Conservation (phyloP, 495 filamentous ascomycete species). For the Xylaria telfairii region DNA sequence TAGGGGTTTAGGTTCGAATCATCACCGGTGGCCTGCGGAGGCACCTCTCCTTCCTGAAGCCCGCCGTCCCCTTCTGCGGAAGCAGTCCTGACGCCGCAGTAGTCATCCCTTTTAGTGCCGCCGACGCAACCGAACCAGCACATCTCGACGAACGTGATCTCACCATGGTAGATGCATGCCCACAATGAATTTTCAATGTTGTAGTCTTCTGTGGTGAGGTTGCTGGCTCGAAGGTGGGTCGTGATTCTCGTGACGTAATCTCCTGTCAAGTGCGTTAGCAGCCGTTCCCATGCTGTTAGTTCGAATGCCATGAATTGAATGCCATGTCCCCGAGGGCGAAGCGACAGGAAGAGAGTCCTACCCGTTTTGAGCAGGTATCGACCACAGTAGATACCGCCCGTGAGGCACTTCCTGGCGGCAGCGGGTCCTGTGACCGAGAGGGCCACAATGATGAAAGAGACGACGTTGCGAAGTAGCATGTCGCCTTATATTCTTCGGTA, state of each 20-base stretch:
- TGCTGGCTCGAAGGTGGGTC: neutral
- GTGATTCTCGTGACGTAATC: neutral
- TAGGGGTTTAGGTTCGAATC: too few species aligned
- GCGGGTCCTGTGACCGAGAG: neutral
- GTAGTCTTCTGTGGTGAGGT: neutral
- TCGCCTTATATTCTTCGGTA: too few species aligned
- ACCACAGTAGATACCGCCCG: slow-evolving; percentile 1
- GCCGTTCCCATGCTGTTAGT: neutral
- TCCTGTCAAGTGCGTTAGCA: neutral
- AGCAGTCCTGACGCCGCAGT: neutral
- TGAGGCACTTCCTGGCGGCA: neutral
- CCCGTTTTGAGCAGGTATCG: neutral
- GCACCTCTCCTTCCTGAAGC: too few species aligned
- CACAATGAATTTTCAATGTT: neutral
- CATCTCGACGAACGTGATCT: neutral
- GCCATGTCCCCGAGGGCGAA: neutral
- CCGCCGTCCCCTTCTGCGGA: neutral
- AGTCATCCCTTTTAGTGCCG: neutral
- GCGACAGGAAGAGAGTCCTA: neutral
- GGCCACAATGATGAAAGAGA: neutral
- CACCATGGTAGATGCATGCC: neutral
- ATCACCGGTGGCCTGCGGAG: too few species aligned
- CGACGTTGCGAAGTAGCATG: neutral
- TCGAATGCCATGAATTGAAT: neutral
- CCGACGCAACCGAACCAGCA: neutral